Base-by-base conservation (phyloP, 176 grass and related monocot species). In the Oryza nivara region DNA sequence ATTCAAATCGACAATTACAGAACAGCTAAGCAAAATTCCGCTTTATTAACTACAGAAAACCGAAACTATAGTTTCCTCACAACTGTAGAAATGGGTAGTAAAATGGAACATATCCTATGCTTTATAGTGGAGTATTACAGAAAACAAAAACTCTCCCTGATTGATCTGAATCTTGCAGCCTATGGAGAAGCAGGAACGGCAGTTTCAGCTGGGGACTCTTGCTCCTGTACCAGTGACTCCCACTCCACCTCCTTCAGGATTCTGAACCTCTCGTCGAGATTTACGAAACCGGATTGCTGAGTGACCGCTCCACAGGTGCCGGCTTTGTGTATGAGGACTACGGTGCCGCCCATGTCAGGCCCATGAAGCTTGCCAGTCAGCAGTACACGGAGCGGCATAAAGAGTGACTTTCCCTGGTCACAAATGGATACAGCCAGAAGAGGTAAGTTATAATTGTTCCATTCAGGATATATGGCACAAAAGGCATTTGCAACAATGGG, bases 311-410 rank as follows among this genome's bases (percentile, higher is more conserved):
- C 91, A 76, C 56, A 92, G 74, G 64, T 48, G 78, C 89, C 86
- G 9, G 91, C 91, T 92, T 95, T 95, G 83, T 97, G 86, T 75
- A 97, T 83, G 34, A 97, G 88, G 76, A 79, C 20, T 25, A 97
- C 88, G 34, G 88, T 91, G 64, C 80, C 89, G 22, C 85, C 95
- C 85, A 94, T 95, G 14, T 92, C 92, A 68, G 95, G 96, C 20
- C 93, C 96, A 73, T 98, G 96, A 72, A 98, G 87, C 77, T 98
- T 98, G 38, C 96, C 96, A 0, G 91, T 95, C 54, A 98, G 81
- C 77, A 98, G 79, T 52, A 95, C 78, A 49, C 96, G 87, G 25
- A 98, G 85, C 3, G 93, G 96, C 96, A 98, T 94, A 65, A 94
- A 98, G 9, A 96, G 83, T 6, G 74, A 89, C 72, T 94, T 98